phyloP scores from a whole-genome alignment of 2,329 filamentous ascomycete genomes.

The Pseudogymnoascus sp. region DNA sequence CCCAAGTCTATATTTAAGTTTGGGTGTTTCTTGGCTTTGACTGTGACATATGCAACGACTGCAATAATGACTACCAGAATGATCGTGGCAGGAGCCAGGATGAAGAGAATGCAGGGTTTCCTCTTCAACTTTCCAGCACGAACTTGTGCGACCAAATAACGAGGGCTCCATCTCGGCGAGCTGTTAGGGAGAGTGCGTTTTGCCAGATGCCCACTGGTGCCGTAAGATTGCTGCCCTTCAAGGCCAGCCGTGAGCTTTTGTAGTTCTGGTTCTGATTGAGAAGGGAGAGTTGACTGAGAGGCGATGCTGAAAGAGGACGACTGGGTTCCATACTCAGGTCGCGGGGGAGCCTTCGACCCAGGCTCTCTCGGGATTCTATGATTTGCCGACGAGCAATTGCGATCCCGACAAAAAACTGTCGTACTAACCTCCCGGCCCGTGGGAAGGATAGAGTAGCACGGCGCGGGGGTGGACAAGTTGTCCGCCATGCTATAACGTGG shows the following conservation, averaged over 20 bases:
- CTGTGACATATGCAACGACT: background rate
- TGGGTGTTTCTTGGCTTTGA: background rate
- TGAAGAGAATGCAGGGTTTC: background rate
- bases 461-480: conserved; percentile 66
- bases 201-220: background rate
- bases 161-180: background rate
- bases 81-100: background rate
- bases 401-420: conserved; percentile 66
- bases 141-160: background rate
- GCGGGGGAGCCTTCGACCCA: background rate
- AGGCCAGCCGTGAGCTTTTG: background rate
- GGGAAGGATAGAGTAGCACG: conserved; percentile 61
- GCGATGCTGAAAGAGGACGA: background rate
- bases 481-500: conserved; percentile 69
- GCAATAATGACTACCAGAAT: background rate
- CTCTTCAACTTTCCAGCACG: background rate
- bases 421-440: conserved; percentile 65
- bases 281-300: background rate
- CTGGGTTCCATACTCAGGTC: background rate
- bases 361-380: conserved; percentile 45
- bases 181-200: background rate
- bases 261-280: background rate
- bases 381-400: conserved; percentile 71
- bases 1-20: background rate
- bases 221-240: background rate